Evolutionary conservation across 768 basidiomycete species (phyloP).

Genomic region (Boletus patriciae): DNA sequence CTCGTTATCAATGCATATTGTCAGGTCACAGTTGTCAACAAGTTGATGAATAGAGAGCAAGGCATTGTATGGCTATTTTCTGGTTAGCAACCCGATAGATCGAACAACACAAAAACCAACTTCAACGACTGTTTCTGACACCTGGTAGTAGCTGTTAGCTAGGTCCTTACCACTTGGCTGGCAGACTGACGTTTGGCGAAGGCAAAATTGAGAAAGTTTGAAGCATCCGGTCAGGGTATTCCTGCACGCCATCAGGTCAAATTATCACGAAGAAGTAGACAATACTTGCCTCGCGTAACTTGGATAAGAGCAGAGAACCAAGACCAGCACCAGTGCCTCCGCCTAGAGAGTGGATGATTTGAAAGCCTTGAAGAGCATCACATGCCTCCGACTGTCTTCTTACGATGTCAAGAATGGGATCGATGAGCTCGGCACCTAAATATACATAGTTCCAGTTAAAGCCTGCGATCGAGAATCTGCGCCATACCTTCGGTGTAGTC

Average conservation of each 20-base stretch:
- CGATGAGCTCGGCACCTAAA: slow-evolving; percentile 86
- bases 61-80: slow-evolving; percentile 71
- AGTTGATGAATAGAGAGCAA: slow-evolving; percentile 85
- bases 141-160: slow-evolving; percentile 23
- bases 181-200: slow-evolving; percentile 49
- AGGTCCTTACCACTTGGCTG: not conserved
- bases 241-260: slow-evolving; percentile 42
- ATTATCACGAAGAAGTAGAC: not conserved
- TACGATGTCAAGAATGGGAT: slow-evolving; percentile 78
- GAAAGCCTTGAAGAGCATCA: slow-evolving; percentile 90
- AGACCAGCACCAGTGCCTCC: slow-evolving; percentile 90
- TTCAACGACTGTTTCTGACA: slow-evolving; percentile 57
- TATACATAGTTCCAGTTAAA: not conserved
- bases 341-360: slow-evolving; percentile 85
- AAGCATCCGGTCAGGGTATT: slow-evolving; percentile 51
- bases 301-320: slow-evolving; percentile 76
- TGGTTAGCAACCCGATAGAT: slow-evolving; percentile 8
- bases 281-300: slow-evolving; percentile 68
- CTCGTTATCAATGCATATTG: slow-evolving; percentile 85
- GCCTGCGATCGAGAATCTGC: not conserved
- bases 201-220: slow-evolving; percentile 56
- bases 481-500: slow-evolving; percentile 84
- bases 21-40: slow-evolving; percentile 83
- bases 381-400: slow-evolving; percentile 78
- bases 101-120: slow-evolving; percentile 25